phyloP scores from a whole-genome alignment of 352 stramenopile genomes.

The Blastocystis hominis region DNA sequence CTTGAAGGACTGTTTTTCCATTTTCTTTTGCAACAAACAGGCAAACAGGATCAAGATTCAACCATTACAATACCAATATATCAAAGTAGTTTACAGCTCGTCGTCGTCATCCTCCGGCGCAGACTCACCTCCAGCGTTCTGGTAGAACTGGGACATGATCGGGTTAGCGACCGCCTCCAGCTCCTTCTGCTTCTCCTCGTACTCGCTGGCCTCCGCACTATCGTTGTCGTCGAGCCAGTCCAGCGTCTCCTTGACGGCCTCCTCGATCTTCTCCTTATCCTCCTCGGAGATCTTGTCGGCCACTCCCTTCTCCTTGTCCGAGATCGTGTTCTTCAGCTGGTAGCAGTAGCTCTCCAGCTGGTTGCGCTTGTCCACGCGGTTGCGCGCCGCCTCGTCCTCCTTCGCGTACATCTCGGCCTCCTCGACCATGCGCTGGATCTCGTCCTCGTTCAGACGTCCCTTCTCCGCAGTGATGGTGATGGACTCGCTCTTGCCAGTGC shows the following conservation, averaged over 20 bases:
- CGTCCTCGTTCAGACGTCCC: conserved; percentile 89
- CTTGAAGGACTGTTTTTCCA: not conserved
- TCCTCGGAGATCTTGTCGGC: conserved; percentile 87
- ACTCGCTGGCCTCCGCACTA: conserved; percentile 94
- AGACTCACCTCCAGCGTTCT: conserved; percentile 60
- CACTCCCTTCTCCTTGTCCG: conserved; percentile 83
- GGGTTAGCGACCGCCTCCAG: conserved; percentile 88
- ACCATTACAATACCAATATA: not conserved
- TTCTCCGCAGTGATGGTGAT: conserved; percentile 98
- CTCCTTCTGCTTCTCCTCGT: conserved; percentile 92
- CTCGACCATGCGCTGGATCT: conserved; percentile 96
- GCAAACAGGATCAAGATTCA: not conserved
- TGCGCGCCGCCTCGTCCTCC: conserved; percentile 83
- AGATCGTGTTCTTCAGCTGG: conserved; percentile 83
- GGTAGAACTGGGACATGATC: conserved; percentile 95
- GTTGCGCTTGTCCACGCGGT: conserved; percentile 89
- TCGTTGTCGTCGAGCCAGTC: conserved; percentile 98
- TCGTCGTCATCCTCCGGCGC: conserved; percentile 40
- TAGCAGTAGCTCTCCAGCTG: conserved; percentile 90
- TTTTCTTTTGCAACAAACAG: not conserved
- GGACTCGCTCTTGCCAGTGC: conserved; percentile 90
- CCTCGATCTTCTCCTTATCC: conserved; percentile 78
- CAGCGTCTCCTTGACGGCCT: conserved; percentile 88
- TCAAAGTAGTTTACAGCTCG: conserved; percentile 42
- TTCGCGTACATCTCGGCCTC: conserved; percentile 96